Conservation (phyloP, 805 yeast genomes). For the Yarrowia hollandica region DNA sequence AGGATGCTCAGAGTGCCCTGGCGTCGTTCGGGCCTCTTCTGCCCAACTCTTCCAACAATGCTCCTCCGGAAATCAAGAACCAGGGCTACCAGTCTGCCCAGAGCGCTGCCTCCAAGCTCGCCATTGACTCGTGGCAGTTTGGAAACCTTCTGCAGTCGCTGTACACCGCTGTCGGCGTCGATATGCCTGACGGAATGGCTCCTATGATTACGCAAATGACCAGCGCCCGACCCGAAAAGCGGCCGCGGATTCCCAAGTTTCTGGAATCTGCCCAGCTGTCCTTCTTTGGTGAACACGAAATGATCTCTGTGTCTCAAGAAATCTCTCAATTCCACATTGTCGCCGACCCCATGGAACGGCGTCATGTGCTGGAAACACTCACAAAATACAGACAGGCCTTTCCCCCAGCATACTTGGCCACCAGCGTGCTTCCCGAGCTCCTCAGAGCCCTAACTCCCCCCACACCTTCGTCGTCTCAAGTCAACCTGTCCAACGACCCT, state of each 20-base stretch:
- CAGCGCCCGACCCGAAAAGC: constrained; percentile 3
- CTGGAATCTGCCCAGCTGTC: constrained; percentile 14
- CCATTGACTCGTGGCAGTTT: constrained; percentile 62
- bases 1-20: constrained; percentile 42
- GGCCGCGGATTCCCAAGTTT: constrained; percentile 13
- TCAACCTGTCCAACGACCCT: constrained; percentile 19
- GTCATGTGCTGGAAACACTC: constrained; percentile 7
- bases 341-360: constrained; percentile 13
- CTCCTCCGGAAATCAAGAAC: constrained; percentile 56
- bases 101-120: constrained; percentile 34
- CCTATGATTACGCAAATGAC: constrained; percentile 16
- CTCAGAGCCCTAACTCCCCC: constrained; percentile 42
- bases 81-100: constrained; percentile 48
- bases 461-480: constrained; percentile 14
- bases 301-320: constrained; percentile 17
- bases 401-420: constrained; percentile 57
- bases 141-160: constrained; percentile 48
- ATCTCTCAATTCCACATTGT: constrained; percentile 16
- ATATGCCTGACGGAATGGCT: constrained; percentile 22
- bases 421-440: constrained; percentile 71
- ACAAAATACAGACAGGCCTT: constrained; percentile 35
- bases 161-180: constrained; percentile 1
- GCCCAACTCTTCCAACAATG: constrained; percentile 30
- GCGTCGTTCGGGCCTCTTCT: constrained; percentile 3
- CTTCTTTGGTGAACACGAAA: constrained; percentile 18